A percentile compares a stretch with the other conserved stretches of the same genome.
phyloP scores from a whole-genome alignment of 768 basidiomycete genomes.

The Rhizopogon vesiculosus region DNA sequence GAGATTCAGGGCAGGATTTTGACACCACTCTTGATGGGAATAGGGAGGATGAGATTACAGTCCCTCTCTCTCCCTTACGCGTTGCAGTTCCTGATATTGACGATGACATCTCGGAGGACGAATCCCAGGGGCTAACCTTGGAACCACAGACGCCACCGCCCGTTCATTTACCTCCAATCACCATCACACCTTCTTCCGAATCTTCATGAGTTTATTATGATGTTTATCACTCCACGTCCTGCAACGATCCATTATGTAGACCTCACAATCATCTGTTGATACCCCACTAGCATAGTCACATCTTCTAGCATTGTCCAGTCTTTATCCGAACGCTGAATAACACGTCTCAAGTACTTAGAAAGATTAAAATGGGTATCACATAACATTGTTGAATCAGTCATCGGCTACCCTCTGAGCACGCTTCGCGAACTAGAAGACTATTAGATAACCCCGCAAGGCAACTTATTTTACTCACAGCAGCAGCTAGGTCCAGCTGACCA shows the following conservation, averaged over 20 bases:
- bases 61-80: conserved; percentile 9
- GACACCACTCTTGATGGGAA: conserved; percentile 7
- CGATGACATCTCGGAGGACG: conserved; percentile 16
- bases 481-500: conserved; percentile 78
- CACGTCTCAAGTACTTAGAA: neutral
- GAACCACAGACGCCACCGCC: conserved; percentile 11
- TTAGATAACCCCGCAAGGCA: neutral
- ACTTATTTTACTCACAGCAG: conserved; percentile 51
- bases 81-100: conserved; percentile 16
- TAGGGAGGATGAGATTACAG: conserved; percentile 17
- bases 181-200: conserved; percentile 31
- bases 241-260: conserved; percentile 18
- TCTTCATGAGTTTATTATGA: conserved; percentile 14
- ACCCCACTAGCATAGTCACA: conserved; percentile 16
- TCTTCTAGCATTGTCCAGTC: conserved; percentile 10
- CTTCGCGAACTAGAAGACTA: conserved; percentile 57
- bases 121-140: conserved; percentile 21
- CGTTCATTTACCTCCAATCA: conserved; percentile 35
- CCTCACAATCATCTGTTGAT: conserved; percentile 17
- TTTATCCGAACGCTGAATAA: conserved; percentile 3
- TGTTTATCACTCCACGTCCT: conserved; percentile 4
- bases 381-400: conserved; percentile 26
- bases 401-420: conserved; percentile 66
- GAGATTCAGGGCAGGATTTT: conserved; percentile 27
- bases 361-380: neutral